Evolutionary conservation across 2,329 filamentous ascomycete genomes (phyloP), one percentile per base, ranked within the genome.

Genomic region (Stemphylium lycopersici): DNA sequence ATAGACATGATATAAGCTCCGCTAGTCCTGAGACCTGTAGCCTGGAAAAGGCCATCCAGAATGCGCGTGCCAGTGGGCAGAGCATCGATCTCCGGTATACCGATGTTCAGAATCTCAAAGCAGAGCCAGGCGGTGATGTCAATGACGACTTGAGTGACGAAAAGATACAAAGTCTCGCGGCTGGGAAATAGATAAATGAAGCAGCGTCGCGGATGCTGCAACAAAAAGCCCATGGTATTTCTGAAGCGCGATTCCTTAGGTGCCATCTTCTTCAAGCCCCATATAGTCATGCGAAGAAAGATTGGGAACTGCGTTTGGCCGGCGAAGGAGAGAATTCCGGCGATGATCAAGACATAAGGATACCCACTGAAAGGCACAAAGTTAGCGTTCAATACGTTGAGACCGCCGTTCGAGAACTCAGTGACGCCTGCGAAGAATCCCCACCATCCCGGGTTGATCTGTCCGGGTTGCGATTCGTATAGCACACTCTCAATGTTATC

Each of bases 1-100:
- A 90, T 86, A 1, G 80, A 78, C 26, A 89, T 83, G 18, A 89
- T 83, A 45, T 87, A 87, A 61, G 89, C 88, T 0, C 87, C 87
- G 13, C 85, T 85, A 7, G 84, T 84, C 6, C 87, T 82, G 4
- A 89, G 84, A 49, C 69, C 78, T 55, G 85, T 68, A 1, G 84
- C 84, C 66, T 88, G 85, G 63, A 90, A 90, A 3, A 89, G 76
- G 0, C 87, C 87, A 59, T 87, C 86, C 18, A 90, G 75, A 4
- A 87, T 76, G 1, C 86, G 81, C 13, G 82, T 81, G 0, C 80
- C 80, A 0, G 77, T 65, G 0, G 84, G 81, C 12, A 88, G 80
- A 4, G 69, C 66, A 26, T 82, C 77, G 0, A 89, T 77, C 1
- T 78, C 77, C 1, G 80, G 73, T 60, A 89, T 88, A 1, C 84